Evolutionary conservation across 1,284 basidiomycete genomes (phyloP), one percentile per base, ranked within the genome.

Genomic region (Apiotrichum porosum): DNA sequence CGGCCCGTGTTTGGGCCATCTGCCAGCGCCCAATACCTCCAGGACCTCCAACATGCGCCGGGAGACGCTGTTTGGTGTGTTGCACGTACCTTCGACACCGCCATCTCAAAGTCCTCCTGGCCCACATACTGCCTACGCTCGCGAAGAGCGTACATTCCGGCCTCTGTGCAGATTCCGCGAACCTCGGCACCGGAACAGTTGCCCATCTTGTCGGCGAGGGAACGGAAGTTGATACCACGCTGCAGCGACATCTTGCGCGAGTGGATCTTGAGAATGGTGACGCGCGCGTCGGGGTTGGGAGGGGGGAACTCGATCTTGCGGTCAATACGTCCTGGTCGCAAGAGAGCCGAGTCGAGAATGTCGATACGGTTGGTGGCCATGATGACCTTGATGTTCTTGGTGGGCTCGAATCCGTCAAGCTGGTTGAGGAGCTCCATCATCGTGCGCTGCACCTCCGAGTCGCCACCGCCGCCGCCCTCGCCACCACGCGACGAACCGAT

Each of bases 311-410:
- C 94, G 63, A 98, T 98, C 79, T 97, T 97, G 46, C 94, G 82
- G 77, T 98, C 94, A 63, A 98, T 97, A 68, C 94, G 90, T 30
- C 94, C 94, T 6, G 94, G 93, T 60, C 94, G 84, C 26, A 98
- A 80, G 21, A 98, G 79, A 0, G 94, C 94, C 44, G 90, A 85
- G 72, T 97, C 94, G 59, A 98, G 82, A 58, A 97, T 97, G 75
- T 98, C 89, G 77, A 97, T 97, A 66, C 93, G 87, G 76, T 97
- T 97, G 47, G 93, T 97, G 30, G 93, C 93, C 93, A 97, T 97
- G 77, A 97, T 95, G 63, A 97, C 87, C 79, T 98, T 97, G 80
- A 97, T 97, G 73, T 97, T 97, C 79, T 97, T 94, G 35, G 91
- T 89, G 37, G 90, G 81, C 77, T 97, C 94, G 72, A 98, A 98